These are phyloP conservation scores for Jacaranda copaia DNA, from an alignment of 257 asterid species.

Conservation along the genomic window DNA sequence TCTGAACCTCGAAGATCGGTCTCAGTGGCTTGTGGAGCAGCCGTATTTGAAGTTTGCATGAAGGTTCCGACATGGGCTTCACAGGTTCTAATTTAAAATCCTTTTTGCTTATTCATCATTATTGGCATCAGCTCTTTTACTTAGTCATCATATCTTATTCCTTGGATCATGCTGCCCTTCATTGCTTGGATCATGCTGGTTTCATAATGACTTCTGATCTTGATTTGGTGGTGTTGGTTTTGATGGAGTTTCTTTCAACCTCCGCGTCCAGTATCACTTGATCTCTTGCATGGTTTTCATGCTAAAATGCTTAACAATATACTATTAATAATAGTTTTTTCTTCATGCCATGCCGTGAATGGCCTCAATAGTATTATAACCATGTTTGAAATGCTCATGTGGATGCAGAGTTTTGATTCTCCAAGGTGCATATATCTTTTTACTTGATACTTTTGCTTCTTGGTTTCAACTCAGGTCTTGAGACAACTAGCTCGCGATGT, in stretches of 20 bases:
- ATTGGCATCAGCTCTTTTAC: not conserved
- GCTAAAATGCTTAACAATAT: no score
- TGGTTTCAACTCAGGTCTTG: conserved; percentile 61
- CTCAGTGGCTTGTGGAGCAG: conserved; percentile 93
- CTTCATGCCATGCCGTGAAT: not conserved
- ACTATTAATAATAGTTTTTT: not conserved
- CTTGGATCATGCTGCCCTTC: not conserved
- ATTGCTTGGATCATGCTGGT: not conserved
- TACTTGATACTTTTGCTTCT: conserved; percentile 17
- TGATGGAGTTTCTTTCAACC: no score
- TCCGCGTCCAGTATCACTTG: no score
- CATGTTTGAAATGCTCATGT: conserved; percentile 1
- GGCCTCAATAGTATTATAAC: not conserved
- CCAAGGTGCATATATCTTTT: not conserved
- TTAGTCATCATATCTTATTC: conserved; percentile 1
- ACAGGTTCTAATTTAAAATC: conserved; percentile 59
- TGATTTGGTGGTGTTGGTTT: no score
- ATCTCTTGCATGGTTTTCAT: no score
- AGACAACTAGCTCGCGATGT: conserved; percentile 93
- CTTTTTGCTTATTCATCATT: no score
- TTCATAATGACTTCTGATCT: conserved; percentile 2
- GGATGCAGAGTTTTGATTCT: not conserved
- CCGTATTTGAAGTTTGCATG: conserved; percentile 87
- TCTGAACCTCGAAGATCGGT: conserved; percentile 90
- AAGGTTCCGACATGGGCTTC: conserved; percentile 97